A percentile compares a stretch with the other conserved stretches of the same genome.
phyloP scores from a whole-genome alignment of 768 basidiomycete genomes.

The Leccinum fibrillosum region DNA sequence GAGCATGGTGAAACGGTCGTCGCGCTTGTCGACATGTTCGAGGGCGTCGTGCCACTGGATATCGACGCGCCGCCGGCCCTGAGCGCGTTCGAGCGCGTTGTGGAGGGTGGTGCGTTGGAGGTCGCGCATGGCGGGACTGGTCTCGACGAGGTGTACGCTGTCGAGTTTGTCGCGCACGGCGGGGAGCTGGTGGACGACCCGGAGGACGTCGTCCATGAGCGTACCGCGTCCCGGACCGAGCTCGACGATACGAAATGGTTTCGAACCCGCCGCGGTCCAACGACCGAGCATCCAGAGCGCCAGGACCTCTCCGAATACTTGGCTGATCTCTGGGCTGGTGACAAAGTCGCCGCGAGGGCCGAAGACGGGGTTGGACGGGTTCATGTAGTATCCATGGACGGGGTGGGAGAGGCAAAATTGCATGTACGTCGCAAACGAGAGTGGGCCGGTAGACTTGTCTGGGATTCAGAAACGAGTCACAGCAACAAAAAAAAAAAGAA shows the following conservation, averaged over 20 bases:
- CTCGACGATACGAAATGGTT: conserved; percentile 72
- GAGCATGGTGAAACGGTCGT: conserved; percentile 70
- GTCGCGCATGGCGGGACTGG: conserved; percentile 60
- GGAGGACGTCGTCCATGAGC: conserved; percentile 82
- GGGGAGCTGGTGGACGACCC: conserved; percentile 48
- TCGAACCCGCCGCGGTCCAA: conserved; percentile 57
- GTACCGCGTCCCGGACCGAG: conserved; percentile 95
- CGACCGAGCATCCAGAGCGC: conserved; percentile 83
- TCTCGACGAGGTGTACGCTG: conserved; percentile 79
- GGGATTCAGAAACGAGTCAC: background rate
- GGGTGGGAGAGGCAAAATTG: conserved; percentile 88
- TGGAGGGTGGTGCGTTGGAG: conserved; percentile 57
- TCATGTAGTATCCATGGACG: conserved; percentile 90
- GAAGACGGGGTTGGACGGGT: conserved; percentile 68
- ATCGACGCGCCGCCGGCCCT: conserved; percentile 27
- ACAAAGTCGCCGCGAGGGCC: conserved; percentile 90
- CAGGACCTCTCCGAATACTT: conserved; percentile 95
- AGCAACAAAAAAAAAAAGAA: background rate
- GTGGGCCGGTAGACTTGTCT: conserved; percentile 77
- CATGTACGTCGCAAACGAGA: conserved; percentile 89
- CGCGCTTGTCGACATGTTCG: conserved; percentile 54
- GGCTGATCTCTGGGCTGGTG: conserved; percentile 95
- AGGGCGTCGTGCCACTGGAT: conserved; percentile 74
- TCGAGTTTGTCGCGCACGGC: conserved; percentile 33
- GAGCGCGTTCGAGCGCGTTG: conserved; percentile 19